Conservation (phyloP, 1,284 basidiomycete genomes). For the Apiotrichum laibachii region DNA sequence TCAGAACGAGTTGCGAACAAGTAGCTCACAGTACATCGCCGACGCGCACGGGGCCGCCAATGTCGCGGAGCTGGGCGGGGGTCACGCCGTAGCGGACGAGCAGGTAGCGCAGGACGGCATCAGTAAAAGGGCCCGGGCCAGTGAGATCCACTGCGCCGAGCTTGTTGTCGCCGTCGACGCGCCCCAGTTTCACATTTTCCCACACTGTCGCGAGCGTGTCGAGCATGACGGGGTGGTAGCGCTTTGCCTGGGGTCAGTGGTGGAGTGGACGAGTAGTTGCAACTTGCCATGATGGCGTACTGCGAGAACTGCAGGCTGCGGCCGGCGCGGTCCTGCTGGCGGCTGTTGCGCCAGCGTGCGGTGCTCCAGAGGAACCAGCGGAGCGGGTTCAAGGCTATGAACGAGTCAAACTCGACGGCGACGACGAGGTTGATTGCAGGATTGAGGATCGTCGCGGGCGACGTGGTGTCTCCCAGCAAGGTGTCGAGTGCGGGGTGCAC, state of each 20-base stretch:
- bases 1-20: no score
- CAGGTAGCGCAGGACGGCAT: constrained; percentile 37
- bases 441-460: no score
- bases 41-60: constrained; percentile 27
- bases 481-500: no score
- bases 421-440: constrained; percentile 28
- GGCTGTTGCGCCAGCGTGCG: no score
- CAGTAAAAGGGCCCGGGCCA: constrained; percentile 35
- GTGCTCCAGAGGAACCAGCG: constrained; percentile 13
- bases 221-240: constrained; percentile 33
- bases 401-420: constrained; percentile 33
- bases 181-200: constrained; percentile 10
- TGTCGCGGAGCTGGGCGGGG: constrained; percentile 25
- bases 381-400: constrained; percentile 15
- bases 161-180: neutral
- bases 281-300: no score
- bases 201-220: constrained; percentile 32
- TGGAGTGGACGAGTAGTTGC: neutral
- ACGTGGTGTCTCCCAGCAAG: no score
- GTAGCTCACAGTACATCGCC: constrained; percentile 11
- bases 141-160: constrained; percentile 12
- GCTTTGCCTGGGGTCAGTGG: constrained; percentile 19
- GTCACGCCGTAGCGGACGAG: constrained; percentile 37
- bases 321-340: no score
- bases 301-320: no score